These are phyloP conservation scores for Talaromyces islandicus DNA, from an alignment of 2,329 filamentous ascomycete species.

Conservation along the genomic window DNA sequence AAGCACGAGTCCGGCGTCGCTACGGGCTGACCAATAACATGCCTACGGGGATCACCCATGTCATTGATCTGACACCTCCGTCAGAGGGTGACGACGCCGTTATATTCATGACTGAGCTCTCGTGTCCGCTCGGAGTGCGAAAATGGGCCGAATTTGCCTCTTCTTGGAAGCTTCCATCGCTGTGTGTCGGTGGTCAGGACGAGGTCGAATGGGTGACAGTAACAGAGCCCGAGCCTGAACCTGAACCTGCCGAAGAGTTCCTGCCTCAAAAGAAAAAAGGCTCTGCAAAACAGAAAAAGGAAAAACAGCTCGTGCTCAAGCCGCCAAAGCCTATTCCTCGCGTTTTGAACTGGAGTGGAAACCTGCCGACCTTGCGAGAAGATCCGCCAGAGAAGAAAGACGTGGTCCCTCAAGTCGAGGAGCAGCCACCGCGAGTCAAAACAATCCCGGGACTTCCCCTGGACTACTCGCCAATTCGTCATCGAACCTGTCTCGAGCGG, in stretches of 20 bases:
- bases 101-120: conserved; percentile 53
- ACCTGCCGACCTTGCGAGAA: conserved; percentile 6
- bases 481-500: conserved; percentile 58
- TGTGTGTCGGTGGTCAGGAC: conserved; percentile 45
- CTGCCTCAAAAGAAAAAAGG: neutral
- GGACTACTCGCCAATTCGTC: conserved; percentile 61
- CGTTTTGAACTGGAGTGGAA: neutral
- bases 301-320: neutral
- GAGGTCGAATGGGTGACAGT: conserved; percentile 23
- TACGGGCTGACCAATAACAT: conserved; percentile 22
- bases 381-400: neutral
- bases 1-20: conserved; percentile 23
- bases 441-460: conserved; percentile 15
- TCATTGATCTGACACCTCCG: conserved; percentile 60
- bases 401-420: neutral
- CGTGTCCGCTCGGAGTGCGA: conserved; percentile 50
- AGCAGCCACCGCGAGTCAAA: neutral
- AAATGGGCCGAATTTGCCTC: conserved; percentile 46
- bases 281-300: neutral
- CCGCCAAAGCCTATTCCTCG: neutral
- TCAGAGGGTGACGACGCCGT: conserved; percentile 58
- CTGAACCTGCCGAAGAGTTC: neutral
- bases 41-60: conserved; percentile 46
- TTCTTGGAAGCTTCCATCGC: conserved; percentile 32
- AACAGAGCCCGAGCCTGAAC: neutral